Base-by-base conservation (phyloP, 148 eudicot genomes). In the Rhododendron molle region DNA sequence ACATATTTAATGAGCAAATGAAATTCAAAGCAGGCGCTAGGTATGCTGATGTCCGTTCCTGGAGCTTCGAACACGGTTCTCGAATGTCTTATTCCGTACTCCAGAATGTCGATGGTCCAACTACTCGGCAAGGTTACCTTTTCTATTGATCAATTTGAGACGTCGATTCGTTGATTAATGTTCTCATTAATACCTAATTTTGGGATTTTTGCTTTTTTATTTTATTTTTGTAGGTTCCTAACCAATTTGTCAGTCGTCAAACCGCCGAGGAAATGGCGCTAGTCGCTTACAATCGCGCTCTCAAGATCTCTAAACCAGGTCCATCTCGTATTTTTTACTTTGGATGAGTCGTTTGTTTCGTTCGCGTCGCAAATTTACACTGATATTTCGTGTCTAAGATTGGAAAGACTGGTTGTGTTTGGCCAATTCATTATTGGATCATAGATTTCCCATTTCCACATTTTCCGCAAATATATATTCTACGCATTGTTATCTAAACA, bases 41-140 rank as follows among this genome's bases (percentile, higher is more conserved):
- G 95, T 82, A 93, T 97, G 95, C 84, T 97, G 82, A 93, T 93
- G 38, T 95, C 99, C n/a, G 92, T 93, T 54, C 95, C 98, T 16
- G 98, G 99, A 87, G 99, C 99, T 79, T 94, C 98, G 18, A 97
- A 92, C 89, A 97, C 98, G 0, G 91, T 97, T 3, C 94, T 97
- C 38, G 99, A 95, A 92, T 93, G 94, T 60, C 87, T 90, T 6
- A 89, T 97, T 28, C 98, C 99, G 47, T 97, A 97, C 85, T 93
- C 98, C 77, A 91, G 94, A 56, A 97, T 94, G 94, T 93, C 99
- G 80, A 86, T 90, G 92, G 92, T 93, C 73, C 98, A 97, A 83
- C 94, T 97, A 83, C 91, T 95, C 34, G 96, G 98, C 87, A 94
- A 95, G 99, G 99, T 34, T 52, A 4, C 16, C 56, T 58, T 28